Percentiles rank a stretch among this genome's conserved stretches.
phyloP scores from a whole-genome alignment of 306 rosid genomes.

The Hippophae rhamnoides region DNA sequence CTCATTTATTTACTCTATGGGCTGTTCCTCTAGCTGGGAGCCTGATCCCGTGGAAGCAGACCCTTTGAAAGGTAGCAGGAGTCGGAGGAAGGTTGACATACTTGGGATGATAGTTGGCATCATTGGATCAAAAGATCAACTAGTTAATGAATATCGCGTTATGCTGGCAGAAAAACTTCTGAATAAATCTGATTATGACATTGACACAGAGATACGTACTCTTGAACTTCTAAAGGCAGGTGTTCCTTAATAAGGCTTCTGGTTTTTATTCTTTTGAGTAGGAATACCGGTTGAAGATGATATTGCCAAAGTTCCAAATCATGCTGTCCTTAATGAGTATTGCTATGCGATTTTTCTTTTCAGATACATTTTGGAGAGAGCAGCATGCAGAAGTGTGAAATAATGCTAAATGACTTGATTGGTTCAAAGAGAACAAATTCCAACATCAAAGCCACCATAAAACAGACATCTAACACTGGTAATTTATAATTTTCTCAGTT shows the following conservation, averaged over 20 bases:
- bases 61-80: constrained; percentile 83
- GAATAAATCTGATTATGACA: constrained; percentile 91
- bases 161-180: constrained; percentile 98
- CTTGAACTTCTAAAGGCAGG: constrained; percentile 89
- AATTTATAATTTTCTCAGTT: constrained; percentile 11
- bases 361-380: constrained; percentile 96
- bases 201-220: constrained; percentile 87
- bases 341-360: constrained; percentile 18
- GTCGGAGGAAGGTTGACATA: constrained; percentile 82
- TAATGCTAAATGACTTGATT: constrained; percentile 90
- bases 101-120: constrained; percentile 97
- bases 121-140: constrained; percentile 91
- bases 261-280: constrained; percentile 12
- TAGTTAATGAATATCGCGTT: constrained; percentile 88
- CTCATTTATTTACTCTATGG: constrained; percentile 16
- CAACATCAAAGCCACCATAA: constrained; percentile 82
- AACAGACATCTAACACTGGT: constrained; percentile 47
- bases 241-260: constrained; percentile 5
- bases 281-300: constrained; percentile 12
- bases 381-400: constrained; percentile 96
- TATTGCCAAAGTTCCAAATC: constrained; percentile 11
- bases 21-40: constrained; percentile 61
- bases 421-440: constrained; percentile 72
- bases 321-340: constrained; percentile 10
- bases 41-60: constrained; percentile 99